Evolutionary conservation across 129 eudicot species (phyloP).

Genomic region (Erigeron canadensis): DNA sequence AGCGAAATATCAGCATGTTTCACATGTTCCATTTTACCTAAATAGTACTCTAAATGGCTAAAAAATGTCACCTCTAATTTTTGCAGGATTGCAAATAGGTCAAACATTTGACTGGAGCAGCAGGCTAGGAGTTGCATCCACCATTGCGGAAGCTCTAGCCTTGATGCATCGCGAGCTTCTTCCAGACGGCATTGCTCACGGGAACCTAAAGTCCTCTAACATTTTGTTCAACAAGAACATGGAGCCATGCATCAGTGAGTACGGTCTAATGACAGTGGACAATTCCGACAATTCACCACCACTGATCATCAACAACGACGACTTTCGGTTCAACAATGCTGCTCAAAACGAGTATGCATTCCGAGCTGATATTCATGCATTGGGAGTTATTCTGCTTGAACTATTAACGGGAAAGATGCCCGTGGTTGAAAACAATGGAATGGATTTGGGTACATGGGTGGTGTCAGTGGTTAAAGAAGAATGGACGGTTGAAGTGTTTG

Average conservation of each 20-base stretch:
- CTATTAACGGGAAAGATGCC: constrained; percentile 64
- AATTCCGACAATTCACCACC: constrained; percentile 38
- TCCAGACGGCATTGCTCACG: constrained; percentile 52
- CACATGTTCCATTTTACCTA: neutral
- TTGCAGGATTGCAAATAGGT: constrained; percentile 43
- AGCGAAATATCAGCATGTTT: neutral
- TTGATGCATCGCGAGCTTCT: constrained; percentile 65
- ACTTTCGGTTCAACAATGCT: constrained; percentile 31
- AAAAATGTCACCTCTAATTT: neutral
- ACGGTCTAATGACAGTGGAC: constrained; percentile 50
- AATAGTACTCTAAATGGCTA: too few relatives aligned
- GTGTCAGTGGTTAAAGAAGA: constrained; percentile 69
- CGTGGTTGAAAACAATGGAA: constrained; percentile 52
- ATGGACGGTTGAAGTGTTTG: constrained; percentile 85
- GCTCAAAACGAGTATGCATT: constrained; percentile 31
- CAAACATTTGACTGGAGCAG: constrained; percentile 61
- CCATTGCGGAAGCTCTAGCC: constrained; percentile 54
- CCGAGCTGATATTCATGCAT: constrained; percentile 48
- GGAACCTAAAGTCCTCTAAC: constrained; percentile 84
- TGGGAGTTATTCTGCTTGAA: constrained; percentile 72
- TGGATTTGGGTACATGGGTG: constrained; percentile 75
- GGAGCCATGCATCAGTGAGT: constrained; percentile 75
- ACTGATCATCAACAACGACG: constrained; percentile 2
- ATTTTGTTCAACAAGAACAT: constrained; percentile 57
- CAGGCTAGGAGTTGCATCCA: constrained; percentile 57